phyloP scores from a whole-genome alignment of 176 grass and related monocot genomes.

The Musa troglodytarum region DNA sequence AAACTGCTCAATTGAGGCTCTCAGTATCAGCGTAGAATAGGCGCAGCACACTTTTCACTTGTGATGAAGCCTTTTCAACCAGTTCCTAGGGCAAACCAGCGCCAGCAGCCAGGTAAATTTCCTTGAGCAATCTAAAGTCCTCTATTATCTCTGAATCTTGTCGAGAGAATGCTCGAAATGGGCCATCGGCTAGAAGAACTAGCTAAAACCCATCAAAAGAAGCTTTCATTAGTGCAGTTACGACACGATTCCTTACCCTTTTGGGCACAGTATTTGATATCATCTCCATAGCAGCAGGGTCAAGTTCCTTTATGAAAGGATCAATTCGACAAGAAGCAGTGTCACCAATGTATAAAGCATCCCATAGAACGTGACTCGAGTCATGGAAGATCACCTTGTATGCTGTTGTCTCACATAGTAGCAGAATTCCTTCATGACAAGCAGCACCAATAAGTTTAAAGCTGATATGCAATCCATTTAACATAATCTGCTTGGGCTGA shows the following conservation, averaged over 20 bases:
- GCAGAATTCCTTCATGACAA: slow-evolving; percentile 72
- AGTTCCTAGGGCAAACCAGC: slow-evolving; percentile 82
- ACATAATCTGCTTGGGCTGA: slow-evolving; percentile 64
- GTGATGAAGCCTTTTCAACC: slow-evolving; percentile 70
- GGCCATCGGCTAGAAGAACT: slow-evolving; percentile 75
- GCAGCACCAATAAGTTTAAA: slow-evolving; percentile 59
- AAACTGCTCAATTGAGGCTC: slow-evolving; percentile 49
- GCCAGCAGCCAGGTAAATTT: slow-evolving; percentile 64
- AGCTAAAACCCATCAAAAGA: slow-evolving; percentile 80
- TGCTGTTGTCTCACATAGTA: slow-evolving; percentile 71
- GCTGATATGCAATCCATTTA: slow-evolving; percentile 67
- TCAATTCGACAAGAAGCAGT: slow-evolving; percentile 47
- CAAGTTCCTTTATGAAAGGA: slow-evolving; percentile 55
- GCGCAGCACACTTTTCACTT: slow-evolving; percentile 72
- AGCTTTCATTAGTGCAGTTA: slow-evolving; percentile 91
- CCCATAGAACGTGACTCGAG: slow-evolving; percentile 56
- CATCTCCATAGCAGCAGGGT: slow-evolving; percentile 46
- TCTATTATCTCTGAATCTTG: slow-evolving; percentile 57
- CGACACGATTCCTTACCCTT: slow-evolving; percentile 60
- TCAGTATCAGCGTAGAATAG: slow-evolving; percentile 57
- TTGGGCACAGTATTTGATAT: slow-evolving; percentile 70
- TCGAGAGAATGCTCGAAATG: slow-evolving; percentile 46
- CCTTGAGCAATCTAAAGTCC: slow-evolving; percentile 65
- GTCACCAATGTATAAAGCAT: no score
- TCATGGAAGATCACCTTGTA: slow-evolving; percentile 81